A percentile compares a stretch with the other conserved stretches of the same genome.
phyloP scores from a whole-genome alignment of 2,329 filamentous ascomycete species.

The Thielaviopsis musarum region DNA sequence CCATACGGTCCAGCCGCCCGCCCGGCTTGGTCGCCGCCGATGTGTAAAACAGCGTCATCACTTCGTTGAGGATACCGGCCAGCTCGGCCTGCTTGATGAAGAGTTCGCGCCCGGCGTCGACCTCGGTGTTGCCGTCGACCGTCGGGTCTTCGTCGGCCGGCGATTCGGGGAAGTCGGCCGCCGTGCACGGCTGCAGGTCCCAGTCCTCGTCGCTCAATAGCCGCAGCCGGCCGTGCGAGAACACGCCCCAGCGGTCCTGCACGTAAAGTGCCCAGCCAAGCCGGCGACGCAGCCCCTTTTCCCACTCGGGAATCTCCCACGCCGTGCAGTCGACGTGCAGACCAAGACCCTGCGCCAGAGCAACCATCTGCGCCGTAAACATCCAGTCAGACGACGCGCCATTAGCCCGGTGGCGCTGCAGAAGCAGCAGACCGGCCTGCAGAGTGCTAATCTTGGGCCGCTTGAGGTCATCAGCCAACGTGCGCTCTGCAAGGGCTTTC shows the following conservation, averaged over 20 bases:
- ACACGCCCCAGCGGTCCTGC: conserved; percentile 39
- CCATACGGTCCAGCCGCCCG: conserved; percentile 6
- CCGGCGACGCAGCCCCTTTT: conserved; percentile 36
- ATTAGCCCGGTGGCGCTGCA: conserved; percentile 19
- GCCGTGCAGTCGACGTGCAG: conserved; percentile 34
- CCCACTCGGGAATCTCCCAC: conserved; percentile 38
- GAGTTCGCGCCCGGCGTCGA: conserved; percentile 22
- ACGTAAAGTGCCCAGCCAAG: conserved; percentile 39
- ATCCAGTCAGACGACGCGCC: conserved; percentile 19
- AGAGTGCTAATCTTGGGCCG: conserved; percentile 27
- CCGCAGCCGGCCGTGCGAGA: conserved; percentile 35
- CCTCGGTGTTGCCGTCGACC: conserved; percentile 20
- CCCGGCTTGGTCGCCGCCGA: conserved; percentile 8
- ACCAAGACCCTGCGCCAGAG: conserved; percentile 30
- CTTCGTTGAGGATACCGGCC: conserved; percentile 27
- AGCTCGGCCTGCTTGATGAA: conserved; percentile 29
- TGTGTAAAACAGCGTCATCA: conserved; percentile 19
- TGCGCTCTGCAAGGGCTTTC: conserved; percentile 20
- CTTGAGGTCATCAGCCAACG: conserved; percentile 21
- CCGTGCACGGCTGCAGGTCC: conserved; percentile 22
- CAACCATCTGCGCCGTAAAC: conserved; percentile 26
- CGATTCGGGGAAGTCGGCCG: conserved; percentile 16
- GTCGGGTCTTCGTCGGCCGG: conserved; percentile 15
- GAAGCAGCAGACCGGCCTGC: conserved; percentile 27
- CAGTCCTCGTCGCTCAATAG: conserved; percentile 33